Evolutionary conservation across 2,329 filamentous ascomycete genomes (phyloP).

Genomic region (Epichloe elymi): DNA sequence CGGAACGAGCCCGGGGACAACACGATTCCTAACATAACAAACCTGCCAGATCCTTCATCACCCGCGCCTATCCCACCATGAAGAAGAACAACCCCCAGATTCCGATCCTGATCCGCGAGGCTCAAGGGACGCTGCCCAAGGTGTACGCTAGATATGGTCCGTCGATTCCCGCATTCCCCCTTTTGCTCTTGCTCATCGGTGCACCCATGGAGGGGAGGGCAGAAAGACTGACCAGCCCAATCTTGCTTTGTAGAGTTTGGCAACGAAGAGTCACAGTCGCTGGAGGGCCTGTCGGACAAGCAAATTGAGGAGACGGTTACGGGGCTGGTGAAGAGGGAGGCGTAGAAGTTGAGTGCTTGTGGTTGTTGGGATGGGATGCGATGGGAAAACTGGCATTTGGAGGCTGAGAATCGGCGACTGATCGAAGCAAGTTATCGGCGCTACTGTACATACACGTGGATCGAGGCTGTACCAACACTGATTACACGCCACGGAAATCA

Average conservation of each 20-base stretch:
- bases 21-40: background rate
- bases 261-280: conserved; percentile 41
- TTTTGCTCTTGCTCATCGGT: background rate
- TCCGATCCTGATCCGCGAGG: conserved; percentile 92
- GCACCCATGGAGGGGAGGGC: background rate
- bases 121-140: conserved; percentile 67
- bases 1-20: too few species aligned
- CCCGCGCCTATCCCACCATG: conserved; percentile 90
- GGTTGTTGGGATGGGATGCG: background rate
- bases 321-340: conserved; percentile 33
- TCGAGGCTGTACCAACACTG: background rate
- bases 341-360: background rate
- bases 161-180: conserved; percentile 2
- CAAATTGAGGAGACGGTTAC: conserved; percentile 47
- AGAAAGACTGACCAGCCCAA: background rate
- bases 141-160: conserved; percentile 88
- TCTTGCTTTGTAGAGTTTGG: conserved; percentile 32
- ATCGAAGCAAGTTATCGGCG: background rate
- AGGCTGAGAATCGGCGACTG: background rate
- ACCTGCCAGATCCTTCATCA: conserved; percentile 63
- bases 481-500: background rate
- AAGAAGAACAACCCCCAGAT: conserved; percentile 96
- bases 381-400: background rate
- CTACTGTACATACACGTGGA: background rate
- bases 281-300: conserved; percentile 47